Base-by-base conservation (phyloP, 2,329 filamentous ascomycete species). In the Epichloe elymi region DNA sequence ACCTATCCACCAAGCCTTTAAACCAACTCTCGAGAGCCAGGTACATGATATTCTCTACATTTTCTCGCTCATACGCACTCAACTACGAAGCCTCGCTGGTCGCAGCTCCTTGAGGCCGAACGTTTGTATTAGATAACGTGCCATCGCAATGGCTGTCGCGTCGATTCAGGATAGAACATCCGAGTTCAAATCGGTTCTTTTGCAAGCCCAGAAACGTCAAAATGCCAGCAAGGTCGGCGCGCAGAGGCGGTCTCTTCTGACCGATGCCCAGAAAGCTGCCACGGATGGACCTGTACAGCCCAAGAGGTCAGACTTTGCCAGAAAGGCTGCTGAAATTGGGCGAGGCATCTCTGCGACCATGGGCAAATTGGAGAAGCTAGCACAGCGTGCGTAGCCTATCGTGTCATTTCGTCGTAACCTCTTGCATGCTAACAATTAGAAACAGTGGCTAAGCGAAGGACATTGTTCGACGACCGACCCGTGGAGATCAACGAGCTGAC, bases 401-500 rank as follows among this genome's bases (percentile, higher is more conserved):
- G 2, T 8, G 20, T 48, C 7, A 12, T 5, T 12, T n/a, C 15
- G 12, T 7, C n/a, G 38, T 26, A 15, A 15, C 3, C 37, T 41
- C n/a, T 15, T 19, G 20, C 41, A 38, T 17, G 42, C 45, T 26
- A 20, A 35, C 10, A 41, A 39, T 33, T 7, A 33, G 10, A 14
- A n/a, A 59, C 51, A 86, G 83, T 98, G 64, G 93, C 93, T n/a
- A 91, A 89, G 68, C 83, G 91, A 62, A 94, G 95, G 70, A 95
- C 93, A 10, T 82, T 98, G 42, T 98, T 98, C 66, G 93, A 98
- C 67, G 93, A 98, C 71, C 82, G 88, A 65, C 89, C 93, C 0
- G 87, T 96, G 51, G 93, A 98, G 70, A 96, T 97, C 67, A 93
- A 93, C 67, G 89, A 97, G 68, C 80, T 96, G 66, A 96, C 90